phyloP scores from a whole-genome alignment of 352 stramenopile species.

The Phytophthora constricta region DNA sequence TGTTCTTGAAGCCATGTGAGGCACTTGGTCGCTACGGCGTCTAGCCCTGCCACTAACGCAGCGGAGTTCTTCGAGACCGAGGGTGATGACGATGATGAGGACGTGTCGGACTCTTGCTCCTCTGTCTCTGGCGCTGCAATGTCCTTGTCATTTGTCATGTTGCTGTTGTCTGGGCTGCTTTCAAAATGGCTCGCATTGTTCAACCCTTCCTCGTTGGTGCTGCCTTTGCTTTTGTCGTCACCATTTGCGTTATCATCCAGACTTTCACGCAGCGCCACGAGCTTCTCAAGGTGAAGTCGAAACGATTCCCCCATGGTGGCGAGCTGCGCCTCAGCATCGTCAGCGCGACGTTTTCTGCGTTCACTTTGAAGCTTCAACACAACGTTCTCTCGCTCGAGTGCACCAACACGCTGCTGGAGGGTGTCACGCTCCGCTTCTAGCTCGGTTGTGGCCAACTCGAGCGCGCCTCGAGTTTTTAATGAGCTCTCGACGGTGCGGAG shows the following conservation, averaged over 20 bases:
- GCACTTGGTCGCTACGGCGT: slow-evolving; percentile 56
- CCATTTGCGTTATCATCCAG: slow-evolving; percentile 36
- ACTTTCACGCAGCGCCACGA: slow-evolving; percentile 62
- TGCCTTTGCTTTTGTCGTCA: slow-evolving; percentile 11
- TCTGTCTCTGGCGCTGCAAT: background rate
- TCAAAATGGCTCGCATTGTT: too few relatives aligned
- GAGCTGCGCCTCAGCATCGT: slow-evolving; percentile 38
- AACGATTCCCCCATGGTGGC: slow-evolving; percentile 58
- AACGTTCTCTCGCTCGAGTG: slow-evolving; percentile 39
- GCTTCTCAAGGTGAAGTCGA: slow-evolving; percentile 59
- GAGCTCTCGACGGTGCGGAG: slow-evolving; percentile 61
- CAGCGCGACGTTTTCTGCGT: slow-evolving; percentile 23
- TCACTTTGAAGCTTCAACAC: slow-evolving; percentile 28
- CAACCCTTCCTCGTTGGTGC: slow-evolving; percentile 7
- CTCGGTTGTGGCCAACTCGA: slow-evolving; percentile 50
- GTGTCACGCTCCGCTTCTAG: slow-evolving; percentile 42
- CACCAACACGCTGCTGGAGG: slow-evolving; percentile 36
- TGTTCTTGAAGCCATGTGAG: slow-evolving; percentile 63
- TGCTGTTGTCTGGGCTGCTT: too few relatives aligned
- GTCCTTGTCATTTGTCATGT: slow-evolving; percentile 13
- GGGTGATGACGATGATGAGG: slow-evolving; percentile 14
- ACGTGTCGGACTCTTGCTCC: slow-evolving; percentile 10
- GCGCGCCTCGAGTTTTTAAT: slow-evolving; percentile 54
- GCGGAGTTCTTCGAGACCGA: slow-evolving; percentile 11
- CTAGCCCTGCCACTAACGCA: slow-evolving; percentile 50